Conservation (phyloP, 2,329 filamentous ascomycete species). For the Cladosporium sp. region DNA sequence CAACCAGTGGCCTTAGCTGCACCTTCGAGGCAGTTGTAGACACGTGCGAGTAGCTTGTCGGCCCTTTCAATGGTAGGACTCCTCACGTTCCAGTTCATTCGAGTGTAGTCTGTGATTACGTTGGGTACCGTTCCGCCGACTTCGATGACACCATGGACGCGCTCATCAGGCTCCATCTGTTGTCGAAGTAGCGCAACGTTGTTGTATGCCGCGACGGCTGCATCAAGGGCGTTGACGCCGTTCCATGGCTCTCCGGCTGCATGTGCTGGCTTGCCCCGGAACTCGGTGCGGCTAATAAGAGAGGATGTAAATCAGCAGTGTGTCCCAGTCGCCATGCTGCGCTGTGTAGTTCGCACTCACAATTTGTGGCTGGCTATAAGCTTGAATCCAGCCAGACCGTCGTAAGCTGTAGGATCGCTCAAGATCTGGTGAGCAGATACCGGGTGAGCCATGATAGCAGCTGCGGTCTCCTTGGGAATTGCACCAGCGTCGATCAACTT, state of each 20-base stretch:
- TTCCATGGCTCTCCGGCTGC: slow-evolving; percentile 19
- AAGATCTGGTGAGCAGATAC: not conserved
- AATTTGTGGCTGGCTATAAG: slow-evolving; percentile 11
- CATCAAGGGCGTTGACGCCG: slow-evolving; percentile 20
- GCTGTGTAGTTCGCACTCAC: not conserved
- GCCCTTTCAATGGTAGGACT: slow-evolving; percentile 16
- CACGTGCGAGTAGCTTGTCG: not conserved
- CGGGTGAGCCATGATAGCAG: not conserved
- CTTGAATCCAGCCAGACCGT: not conserved
- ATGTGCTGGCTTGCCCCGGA: slow-evolving; percentile 15
- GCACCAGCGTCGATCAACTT: slow-evolving; percentile 14
- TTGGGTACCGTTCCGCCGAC: slow-evolving; percentile 10
- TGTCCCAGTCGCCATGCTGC: no score
- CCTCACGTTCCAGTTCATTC: slow-evolving; percentile 15
- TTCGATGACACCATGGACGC: slow-evolving; percentile 18
- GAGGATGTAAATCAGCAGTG: not conserved
- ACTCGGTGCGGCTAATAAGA: not conserved
- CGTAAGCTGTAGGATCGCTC: not conserved
- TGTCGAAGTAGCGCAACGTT: slow-evolving; percentile 17
- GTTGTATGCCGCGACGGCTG: slow-evolving; percentile 15
- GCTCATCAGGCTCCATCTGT: slow-evolving; percentile 16
- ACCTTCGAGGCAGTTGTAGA: not conserved
- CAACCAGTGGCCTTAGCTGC: slow-evolving; percentile 9
- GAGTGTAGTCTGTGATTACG: slow-evolving; percentile 16
- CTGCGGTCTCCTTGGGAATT: not conserved